These are phyloP conservation scores for Herpetomonas samuelpessoai DNA, from an alignment of 208 protist genomes.

Conservation along the genomic window DNA sequence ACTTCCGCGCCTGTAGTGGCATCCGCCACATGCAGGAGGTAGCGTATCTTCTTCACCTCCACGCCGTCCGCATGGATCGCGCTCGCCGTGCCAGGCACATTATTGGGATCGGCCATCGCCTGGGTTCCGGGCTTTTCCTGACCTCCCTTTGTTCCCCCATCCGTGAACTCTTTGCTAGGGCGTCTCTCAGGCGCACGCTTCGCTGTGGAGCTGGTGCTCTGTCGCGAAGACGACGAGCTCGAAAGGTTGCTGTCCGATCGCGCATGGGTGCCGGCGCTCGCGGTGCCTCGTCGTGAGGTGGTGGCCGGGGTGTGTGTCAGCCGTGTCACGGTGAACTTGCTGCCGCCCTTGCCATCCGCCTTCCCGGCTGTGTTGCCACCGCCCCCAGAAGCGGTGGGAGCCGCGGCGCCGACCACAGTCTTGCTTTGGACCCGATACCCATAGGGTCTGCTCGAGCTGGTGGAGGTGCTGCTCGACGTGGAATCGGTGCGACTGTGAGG, in stretches of 20 bases:
- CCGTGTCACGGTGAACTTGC: background rate
- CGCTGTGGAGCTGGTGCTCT: too few relatives aligned
- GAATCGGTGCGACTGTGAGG: background rate
- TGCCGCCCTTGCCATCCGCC: background rate
- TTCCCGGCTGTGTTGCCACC: background rate
- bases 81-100: too few relatives aligned
- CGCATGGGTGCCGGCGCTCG: too few relatives aligned
- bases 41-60: conserved; percentile 35
- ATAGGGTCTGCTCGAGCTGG: background rate
- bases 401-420: background rate
- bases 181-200: too few relatives aligned
- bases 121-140: too few relatives aligned
- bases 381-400: too few relatives aligned
- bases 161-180: too few relatives aligned
- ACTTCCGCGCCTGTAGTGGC: conserved; percentile 9
- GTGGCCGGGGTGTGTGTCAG: too few relatives aligned
- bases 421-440: background rate
- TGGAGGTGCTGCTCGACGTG: background rate
- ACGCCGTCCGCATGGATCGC: too few relatives aligned
- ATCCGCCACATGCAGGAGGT: conserved; percentile 13
- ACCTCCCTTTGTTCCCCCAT: too few relatives aligned
- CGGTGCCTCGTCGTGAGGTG: too few relatives aligned
- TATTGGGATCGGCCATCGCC: too few relatives aligned
- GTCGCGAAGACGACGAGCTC: background rate
- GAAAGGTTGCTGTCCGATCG: conserved; percentile 1